Conservation (phyloP, 2,329 filamentous ascomycete genomes). For the Venturia asperata region DNA sequence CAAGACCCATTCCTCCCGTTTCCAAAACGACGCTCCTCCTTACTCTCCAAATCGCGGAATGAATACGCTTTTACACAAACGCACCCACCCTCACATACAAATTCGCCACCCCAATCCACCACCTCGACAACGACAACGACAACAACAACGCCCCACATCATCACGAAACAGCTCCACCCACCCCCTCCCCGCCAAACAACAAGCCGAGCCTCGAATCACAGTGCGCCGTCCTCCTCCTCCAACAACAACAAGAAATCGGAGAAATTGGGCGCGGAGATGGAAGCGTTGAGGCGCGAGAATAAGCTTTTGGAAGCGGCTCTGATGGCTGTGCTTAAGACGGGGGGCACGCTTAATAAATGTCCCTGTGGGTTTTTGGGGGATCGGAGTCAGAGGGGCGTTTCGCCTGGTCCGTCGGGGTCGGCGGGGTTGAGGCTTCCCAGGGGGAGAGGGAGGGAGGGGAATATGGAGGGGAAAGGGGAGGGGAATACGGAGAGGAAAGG, state of each 20-base stretch:
- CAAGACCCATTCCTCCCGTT: neutral
- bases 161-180: neutral
- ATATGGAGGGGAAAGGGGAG: neutral
- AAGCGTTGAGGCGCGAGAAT: slow-evolving; percentile 36
- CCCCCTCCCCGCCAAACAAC: neutral
- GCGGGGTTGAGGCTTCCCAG: neutral
- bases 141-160: too few species aligned
- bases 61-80: neutral
- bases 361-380: slow-evolving; percentile 19
- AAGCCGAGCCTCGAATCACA: neutral
- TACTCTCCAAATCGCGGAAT: neutral
- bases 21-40: neutral
- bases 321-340: slow-evolving; percentile 34
- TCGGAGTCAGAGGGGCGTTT: neutral
- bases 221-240: neutral
- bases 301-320: slow-evolving; percentile 34
- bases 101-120: neutral
- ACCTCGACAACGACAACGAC: neutral
- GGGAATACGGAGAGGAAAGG: neutral
- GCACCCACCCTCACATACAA: neutral
- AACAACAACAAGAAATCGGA: neutral
- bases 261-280: slow-evolving; percentile 29
- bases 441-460: neutral
- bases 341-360: slow-evolving; percentile 29
- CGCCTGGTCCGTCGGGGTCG: too few species aligned